A percentile compares a stretch with the other conserved stretches of the same genome.
Evolutionary conservation across 2,329 filamentous ascomycete genomes (phyloP).

Genomic region (Eutypella sp.): DNA sequence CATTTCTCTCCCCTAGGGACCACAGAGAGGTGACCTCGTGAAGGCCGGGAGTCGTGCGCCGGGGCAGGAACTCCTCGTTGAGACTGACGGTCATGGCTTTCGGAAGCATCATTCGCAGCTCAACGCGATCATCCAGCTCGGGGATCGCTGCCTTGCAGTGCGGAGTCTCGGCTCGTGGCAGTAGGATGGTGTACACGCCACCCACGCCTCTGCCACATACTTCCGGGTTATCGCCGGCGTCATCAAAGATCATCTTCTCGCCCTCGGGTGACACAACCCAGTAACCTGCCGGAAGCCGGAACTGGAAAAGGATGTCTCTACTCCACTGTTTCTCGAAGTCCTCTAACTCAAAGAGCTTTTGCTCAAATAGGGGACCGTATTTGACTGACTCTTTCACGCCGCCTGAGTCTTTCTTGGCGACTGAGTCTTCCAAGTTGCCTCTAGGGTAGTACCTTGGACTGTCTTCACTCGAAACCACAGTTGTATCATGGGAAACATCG

Average conservation of each 20-base stretch:
- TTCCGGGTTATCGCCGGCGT: neutral
- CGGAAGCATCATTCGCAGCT: neutral
- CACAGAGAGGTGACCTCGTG: neutral
- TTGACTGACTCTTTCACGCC: too few species aligned
- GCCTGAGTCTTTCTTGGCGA: too few species aligned
- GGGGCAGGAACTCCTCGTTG: neutral
- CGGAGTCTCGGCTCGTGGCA: too few species aligned
- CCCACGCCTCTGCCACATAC: neutral
- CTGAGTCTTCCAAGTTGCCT: too few species aligned
- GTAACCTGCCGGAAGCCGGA: neutral
- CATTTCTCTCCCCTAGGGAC: neutral
- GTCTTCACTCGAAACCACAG: too few species aligned
- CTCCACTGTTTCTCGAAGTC: neutral
- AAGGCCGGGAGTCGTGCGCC: neutral
- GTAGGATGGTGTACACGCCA: constrained; percentile 1
- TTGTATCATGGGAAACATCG: too few species aligned
- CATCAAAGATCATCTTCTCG: constrained; percentile 1
- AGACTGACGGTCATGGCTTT: neutral
- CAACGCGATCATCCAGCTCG: neutral
- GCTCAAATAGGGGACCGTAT: neutral
- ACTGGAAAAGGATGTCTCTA: neutral
- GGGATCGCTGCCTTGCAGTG: too few species aligned
- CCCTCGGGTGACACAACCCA: neutral
- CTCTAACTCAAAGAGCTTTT: neutral
- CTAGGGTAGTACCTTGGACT: too few species aligned